Evolutionary conservation across 164 flowering plant genomes (phyloP), one percentile per base, ranked within the genome.

Genomic region (Aristolochia fimbriata): DNA sequence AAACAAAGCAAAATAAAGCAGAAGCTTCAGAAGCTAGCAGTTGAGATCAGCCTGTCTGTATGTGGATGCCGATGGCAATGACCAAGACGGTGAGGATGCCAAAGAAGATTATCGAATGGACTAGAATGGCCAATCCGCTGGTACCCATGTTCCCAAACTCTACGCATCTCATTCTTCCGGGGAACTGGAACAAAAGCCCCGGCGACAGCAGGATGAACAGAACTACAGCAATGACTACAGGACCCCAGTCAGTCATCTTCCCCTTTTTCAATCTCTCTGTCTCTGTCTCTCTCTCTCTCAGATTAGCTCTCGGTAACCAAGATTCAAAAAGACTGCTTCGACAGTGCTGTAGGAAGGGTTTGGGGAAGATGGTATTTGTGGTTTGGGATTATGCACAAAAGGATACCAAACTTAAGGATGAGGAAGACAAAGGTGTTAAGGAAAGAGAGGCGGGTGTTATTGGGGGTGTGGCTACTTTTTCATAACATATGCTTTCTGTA

Each of bases 141-240:
- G 93, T 86, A 66, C 27, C 25, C 87, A 86, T 83, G 82, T 79
- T 86, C 12, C 93, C 93, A 47, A 84, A 86, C 70, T 86, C 93
- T 41, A 82, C 71, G 31, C 78, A 80, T 55, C 87, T 78, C 25
- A 76, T 43, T 46, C 83, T 80, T 1, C 84, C 85, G 33, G 89
- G 93, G 30, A 86, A 13, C 67, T 86, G 93, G 62, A 82, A 79
- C 60, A 83, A 62, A 41, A 86, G 64, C 53, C 93, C 93, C 1
- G 93, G 93, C 0, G 93, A 86, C 27, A 86, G 46, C 20, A 86
- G 75, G 47, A 86, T 77, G 83, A 83, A 86, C 56, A 86, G 43
- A 6, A 69, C 72, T 55, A 79, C 85, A 0, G 89, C 72, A 0
- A 74, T 77, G 23, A 79, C 70, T 0, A 85, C 83, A 0, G 86